Evolutionary conservation across 2,329 filamentous ascomycete species (phyloP), one percentile per base, ranked within the genome.

Genomic region (Botrytis medusae): DNA sequence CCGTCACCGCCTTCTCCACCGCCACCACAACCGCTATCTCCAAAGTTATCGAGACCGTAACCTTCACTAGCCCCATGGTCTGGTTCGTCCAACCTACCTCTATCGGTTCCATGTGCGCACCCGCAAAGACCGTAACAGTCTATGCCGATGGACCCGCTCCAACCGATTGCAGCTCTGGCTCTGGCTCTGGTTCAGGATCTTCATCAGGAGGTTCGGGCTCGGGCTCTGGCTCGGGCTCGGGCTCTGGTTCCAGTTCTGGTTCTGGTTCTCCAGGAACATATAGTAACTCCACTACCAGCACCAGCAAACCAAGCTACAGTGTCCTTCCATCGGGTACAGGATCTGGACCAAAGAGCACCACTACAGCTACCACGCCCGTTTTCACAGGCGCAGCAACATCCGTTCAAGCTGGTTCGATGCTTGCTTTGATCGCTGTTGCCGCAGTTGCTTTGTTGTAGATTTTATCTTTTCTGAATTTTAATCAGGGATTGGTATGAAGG

Each of bases 41-140:
- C 7, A 62, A 68, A 16, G 71, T 72, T 32, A 32, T 72, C 29
- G 29, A 67, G 48, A 60, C 62, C 2, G 32, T 72, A 16, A 68
- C 48, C 8, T 68, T 72, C 29, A 48, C 48, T 9, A 68, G 18
- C 46, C 62, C 71, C 18, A 46, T 72, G 1, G 40, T 72, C n/a
- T 72, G 71, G 71, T 72, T 72, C 62, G 71, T 72, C 10, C 37
- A 72, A 34, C 71, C 71, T 67, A 68, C 51, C 4, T 25, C 62
- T 18, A 48, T 22, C 22, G 62, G 40, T 6, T 8, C 62, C 4
- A 60, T 72, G 46, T 72, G 71, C 46, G 40, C 62, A 9, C 71
- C 62, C 25, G 22, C 59, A 42, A 72, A 72, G 18, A 68, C 71
- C 0, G 61, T 72, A 22, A 72, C 71, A 8, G 62, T 60, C 4